Evolutionary conservation across 139 green algal species (phyloP).

Genomic region (Chlamydomonas schloesseri): DNA sequence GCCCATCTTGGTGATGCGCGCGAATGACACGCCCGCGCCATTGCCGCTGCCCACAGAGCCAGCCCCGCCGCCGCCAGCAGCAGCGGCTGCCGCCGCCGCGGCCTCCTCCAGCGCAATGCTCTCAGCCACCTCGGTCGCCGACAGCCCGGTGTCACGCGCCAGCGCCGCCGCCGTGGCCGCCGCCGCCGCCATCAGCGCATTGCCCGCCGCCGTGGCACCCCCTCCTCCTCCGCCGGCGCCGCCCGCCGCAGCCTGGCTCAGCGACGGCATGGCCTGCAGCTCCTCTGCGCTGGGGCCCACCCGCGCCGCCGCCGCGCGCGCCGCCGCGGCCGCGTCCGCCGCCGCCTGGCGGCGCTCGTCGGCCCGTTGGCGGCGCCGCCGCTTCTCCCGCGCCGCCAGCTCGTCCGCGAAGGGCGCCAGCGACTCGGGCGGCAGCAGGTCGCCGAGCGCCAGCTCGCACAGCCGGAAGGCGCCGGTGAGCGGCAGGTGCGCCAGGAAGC

Average conservation of each 20-base stretch:
- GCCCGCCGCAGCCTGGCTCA: background rate
- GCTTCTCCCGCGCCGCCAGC: slow-evolving; percentile 65
- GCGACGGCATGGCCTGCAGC: slow-evolving; percentile 60
- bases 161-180: slow-evolving; percentile 28
- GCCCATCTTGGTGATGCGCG: slow-evolving; percentile 74
- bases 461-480: slow-evolving; percentile 65
- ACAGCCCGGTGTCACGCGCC: slow-evolving; percentile 17
- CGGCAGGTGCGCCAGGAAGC: slow-evolving; percentile 79
- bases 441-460: slow-evolving; percentile 61
- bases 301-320: slow-evolving; percentile 41
- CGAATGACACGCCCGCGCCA: slow-evolving; percentile 72
- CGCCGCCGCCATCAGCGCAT: slow-evolving; percentile 9
- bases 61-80: background rate
- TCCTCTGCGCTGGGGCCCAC: slow-evolving; percentile 61
- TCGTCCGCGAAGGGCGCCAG: slow-evolving; percentile 81
- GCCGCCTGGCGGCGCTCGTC: slow-evolving; percentile 39
- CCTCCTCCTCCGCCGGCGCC: background rate
- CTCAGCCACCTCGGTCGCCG: slow-evolving; percentile 37
- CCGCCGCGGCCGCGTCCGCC: slow-evolving; percentile 57
- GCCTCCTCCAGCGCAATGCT: slow-evolving; percentile 45
- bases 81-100: background rate
- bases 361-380: slow-evolving; percentile 52
- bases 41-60: slow-evolving; percentile 2
- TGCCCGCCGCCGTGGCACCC: background rate
- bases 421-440: slow-evolving; percentile 65